phyloP scores from a whole-genome alignment of 148 eudicot species.

The Selenicereus undatus region DNA sequence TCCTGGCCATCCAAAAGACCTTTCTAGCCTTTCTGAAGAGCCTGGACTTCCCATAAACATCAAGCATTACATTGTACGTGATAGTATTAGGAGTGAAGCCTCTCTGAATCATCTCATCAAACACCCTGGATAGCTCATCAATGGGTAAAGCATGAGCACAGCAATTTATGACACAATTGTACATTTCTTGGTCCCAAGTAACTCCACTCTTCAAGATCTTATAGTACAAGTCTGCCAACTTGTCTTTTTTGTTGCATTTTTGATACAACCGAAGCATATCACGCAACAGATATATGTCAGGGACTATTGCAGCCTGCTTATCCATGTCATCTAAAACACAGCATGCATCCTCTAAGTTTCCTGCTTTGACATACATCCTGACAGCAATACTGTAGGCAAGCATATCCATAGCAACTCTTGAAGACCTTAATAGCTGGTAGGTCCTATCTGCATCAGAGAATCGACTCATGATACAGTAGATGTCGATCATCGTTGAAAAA shows the following conservation, averaged over 20 bases:
- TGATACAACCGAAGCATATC: conserved; percentile 94
- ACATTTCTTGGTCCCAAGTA: conserved; percentile 90
- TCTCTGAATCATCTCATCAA: conserved; percentile 80
- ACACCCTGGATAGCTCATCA: conserved; percentile 84
- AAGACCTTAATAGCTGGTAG: conserved; percentile 47
- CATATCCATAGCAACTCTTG: conserved; percentile 61
- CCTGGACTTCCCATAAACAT: conserved; percentile 74
- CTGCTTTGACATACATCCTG: conserved; percentile 82
- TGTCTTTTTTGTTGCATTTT: conserved; percentile 48
- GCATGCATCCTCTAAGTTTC: conserved; percentile 55
- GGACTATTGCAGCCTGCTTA: conserved; percentile 53
- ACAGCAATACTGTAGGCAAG: conserved; percentile 69
- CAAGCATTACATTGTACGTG: conserved; percentile 79
- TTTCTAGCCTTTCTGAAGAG: conserved; percentile 69
- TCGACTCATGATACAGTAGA: conserved; percentile 57
- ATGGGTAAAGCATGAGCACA: conserved; percentile 85
- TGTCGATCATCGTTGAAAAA: conserved; percentile 78
- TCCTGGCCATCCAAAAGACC: conserved; percentile 74
- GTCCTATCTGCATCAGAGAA: conserved; percentile 67
- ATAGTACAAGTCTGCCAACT: conserved; percentile 65
- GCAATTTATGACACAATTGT: conserved; percentile 84
- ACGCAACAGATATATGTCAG: conserved; percentile 71
- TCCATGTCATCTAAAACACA: conserved; percentile 63
- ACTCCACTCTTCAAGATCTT: conserved; percentile 54
- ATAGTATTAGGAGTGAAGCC: conserved; percentile 69